These are phyloP conservation scores for Trichoderma brevicompactum DNA, from an alignment of 2,329 filamentous ascomycete species.

Conservation along the genomic window DNA sequence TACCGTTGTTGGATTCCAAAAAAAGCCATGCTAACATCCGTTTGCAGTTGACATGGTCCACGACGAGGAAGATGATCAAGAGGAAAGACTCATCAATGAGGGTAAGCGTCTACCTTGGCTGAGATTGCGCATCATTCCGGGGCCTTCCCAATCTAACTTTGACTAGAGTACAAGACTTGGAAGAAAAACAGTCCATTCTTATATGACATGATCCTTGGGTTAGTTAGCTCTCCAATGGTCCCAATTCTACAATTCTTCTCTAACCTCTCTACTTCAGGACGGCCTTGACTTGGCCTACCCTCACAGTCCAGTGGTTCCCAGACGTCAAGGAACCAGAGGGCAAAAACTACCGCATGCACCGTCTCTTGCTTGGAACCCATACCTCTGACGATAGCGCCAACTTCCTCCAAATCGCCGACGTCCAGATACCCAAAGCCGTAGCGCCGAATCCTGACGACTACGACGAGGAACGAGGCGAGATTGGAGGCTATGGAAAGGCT, in stretches of 20 bases:
- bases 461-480: conserved; percentile 88
- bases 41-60: conserved; percentile 49
- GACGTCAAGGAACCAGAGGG: conserved; percentile 87
- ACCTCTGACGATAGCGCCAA: conserved; percentile 85
- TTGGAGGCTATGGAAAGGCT: conserved; percentile 87
- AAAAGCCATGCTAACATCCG: neutral
- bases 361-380: conserved; percentile 91
- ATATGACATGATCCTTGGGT: conserved; percentile 95
- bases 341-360: conserved; percentile 85
- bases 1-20: neutral
- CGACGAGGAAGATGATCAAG: conserved; percentile 72
- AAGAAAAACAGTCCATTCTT: conserved; percentile 99
- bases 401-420: conserved; percentile 91
- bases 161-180: conserved; percentile 96
- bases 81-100: conserved; percentile 93
- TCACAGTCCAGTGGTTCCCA: conserved; percentile 97
- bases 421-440: conserved; percentile 84
- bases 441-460: conserved; percentile 80
- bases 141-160: conserved; percentile 18
- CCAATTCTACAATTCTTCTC: conserved; percentile 5
- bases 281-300: conserved; percentile 93
- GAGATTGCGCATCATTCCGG: neutral
- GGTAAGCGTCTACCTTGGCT: conserved; percentile 51
- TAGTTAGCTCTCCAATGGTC: conserved; percentile 29
- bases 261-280: conserved; percentile 57